Base-by-base conservation (phyloP, 371 early-diverging fungal species). In the Mucor mucedo region DNA sequence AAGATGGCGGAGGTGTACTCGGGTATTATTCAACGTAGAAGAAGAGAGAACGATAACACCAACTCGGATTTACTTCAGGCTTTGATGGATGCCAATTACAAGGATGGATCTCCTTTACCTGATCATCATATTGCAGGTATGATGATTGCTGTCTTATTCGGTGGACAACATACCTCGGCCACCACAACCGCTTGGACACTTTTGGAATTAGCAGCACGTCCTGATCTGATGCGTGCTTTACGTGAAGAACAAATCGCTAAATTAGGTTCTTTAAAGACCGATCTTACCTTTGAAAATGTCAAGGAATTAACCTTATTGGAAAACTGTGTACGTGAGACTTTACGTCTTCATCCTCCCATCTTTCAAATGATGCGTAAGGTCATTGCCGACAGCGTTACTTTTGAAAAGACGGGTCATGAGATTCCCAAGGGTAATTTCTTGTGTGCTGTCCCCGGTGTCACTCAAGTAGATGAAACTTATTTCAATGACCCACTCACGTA, bases 111-210 rank as follows among this genome's bases (percentile, higher is more conserved):
- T 42, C 78, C 77, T 49, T 67, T 93, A 49, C 83, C 89, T 30
- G 95, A 97, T 63, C 75, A 84, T 42, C 94, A 94, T 63, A 86
- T 94, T 64, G 92, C 95, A 21, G 92, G 94, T 84, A 89, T 98
- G 86, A 89, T 96, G 91, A 98, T 97, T 83, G 98, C 98, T 27
- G 74, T 93, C 48, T 83, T 97, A 38, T 93, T 98, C 87, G 98
- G 95, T 48, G 98, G 98, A 16, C 97, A 97, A 77, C 98, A 98
- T 79, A 97, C 98, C 4, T 87, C 87, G 27, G 93, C 97, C 11
- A 95, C 98, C 28, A 96, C 98, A 21, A 83, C 89, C 13, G 88
- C 95, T 39, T 98, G 98, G 98, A 87, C 93, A 13, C 70, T 97
- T 11, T 82, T 95, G 55, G 91, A 93, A 76, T 77, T 98, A 56